Evolutionary conservation across 495 filamentous ascomycete genomes (phyloP).

Genomic region (Aspergillus indologenus): DNA sequence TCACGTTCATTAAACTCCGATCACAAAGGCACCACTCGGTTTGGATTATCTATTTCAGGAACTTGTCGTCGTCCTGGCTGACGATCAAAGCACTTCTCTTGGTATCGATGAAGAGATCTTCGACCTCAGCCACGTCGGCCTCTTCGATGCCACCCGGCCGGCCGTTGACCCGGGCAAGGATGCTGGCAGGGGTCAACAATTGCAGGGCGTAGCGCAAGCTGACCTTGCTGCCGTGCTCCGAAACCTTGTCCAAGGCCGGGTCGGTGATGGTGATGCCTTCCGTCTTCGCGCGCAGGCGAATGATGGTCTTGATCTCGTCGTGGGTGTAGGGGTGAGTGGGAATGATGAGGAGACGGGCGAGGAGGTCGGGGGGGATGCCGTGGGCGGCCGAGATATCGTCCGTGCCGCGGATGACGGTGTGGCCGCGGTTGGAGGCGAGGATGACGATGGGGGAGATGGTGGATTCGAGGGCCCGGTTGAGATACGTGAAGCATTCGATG

Average conservation of each 20-base stretch:
- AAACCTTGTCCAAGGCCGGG: conserved; percentile 77
- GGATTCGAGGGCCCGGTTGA: conserved; percentile 93
- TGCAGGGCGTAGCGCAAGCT: conserved; percentile 91
- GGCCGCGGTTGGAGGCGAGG: conserved; percentile 92
- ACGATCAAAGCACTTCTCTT: conserved; percentile 74
- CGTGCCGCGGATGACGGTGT: conserved; percentile 82
- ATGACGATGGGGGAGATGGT: conserved; percentile 94
- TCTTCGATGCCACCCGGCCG: conserved; percentile 69
- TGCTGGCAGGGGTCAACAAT: conserved; percentile 80
- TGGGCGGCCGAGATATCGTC: conserved; percentile 82
- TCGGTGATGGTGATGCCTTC: conserved; percentile 80
- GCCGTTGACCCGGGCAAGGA: conserved; percentile 67
- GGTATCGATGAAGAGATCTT: conserved; percentile 87
- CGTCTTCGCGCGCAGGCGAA: conserved; percentile 73
- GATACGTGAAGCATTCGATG: conserved; percentile 97
- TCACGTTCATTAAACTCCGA: conserved; percentile 2
- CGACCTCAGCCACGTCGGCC: conserved; percentile 81
- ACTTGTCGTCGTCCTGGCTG: conserved; percentile 59
- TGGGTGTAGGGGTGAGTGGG: conserved; percentile 82
- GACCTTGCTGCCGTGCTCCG: conserved; percentile 79
- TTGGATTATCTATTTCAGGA: conserved; percentile 37
- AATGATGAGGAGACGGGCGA: conserved; percentile 90
- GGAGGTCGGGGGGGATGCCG: conserved; percentile 87
- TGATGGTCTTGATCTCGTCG: conserved; percentile 86
- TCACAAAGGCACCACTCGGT: conserved; percentile 25